A percentile compares a stretch with the other conserved stretches of the same genome.
Evolutionary conservation across 148 eudicot species (phyloP).

Genomic region (Agrostemma githago): DNA sequence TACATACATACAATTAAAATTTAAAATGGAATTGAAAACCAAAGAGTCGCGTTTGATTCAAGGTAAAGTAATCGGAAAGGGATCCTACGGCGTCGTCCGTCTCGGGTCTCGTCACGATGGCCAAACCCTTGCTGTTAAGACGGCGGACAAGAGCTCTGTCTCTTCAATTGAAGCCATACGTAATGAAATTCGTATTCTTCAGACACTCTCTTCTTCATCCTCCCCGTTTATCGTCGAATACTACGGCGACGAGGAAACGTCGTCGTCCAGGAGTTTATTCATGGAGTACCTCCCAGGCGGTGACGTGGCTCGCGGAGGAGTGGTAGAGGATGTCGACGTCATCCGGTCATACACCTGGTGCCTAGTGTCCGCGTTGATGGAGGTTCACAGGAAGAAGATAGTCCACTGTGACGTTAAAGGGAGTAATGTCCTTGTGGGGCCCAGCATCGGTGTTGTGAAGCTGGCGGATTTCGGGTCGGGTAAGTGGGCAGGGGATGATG

Average conservation of each 20-base stretch:
- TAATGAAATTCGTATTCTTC: slow-evolving; percentile 54
- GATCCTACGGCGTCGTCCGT: slow-evolving; percentile 55
- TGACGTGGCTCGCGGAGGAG: slow-evolving; percentile 34
- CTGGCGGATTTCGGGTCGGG: slow-evolving; percentile 79
- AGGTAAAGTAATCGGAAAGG: slow-evolving; percentile 54
- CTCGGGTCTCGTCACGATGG: slow-evolving; percentile 40
- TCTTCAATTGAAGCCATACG: slow-evolving; percentile 35
- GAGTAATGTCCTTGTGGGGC: slow-evolving; percentile 48
- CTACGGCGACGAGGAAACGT: slow-evolving; percentile 47
- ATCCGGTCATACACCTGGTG: slow-evolving; percentile 50
- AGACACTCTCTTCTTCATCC: slow-evolving; percentile 37
- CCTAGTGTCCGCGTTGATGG: slow-evolving; percentile 39
- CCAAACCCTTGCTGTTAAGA: slow-evolving; percentile 55
- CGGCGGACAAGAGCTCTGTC: slow-evolving; percentile 28
- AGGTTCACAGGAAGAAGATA: slow-evolving; percentile 42
- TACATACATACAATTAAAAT: background rate
- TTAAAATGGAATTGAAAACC: background rate
- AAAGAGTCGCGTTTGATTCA: slow-evolving; percentile 34
- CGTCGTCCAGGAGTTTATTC: slow-evolving; percentile 37
- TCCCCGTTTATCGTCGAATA: slow-evolving; percentile 56
- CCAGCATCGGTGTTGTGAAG: slow-evolving; percentile 36
- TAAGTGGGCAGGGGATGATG: background rate
- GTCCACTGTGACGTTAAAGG: slow-evolving; percentile 83
- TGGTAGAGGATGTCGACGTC: slow-evolving; percentile 33
- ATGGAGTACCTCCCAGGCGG: slow-evolving; percentile 75